Conservation (phyloP, 495 filamentous ascomycete species). For the Recurvomyces mirabilis region DNA sequence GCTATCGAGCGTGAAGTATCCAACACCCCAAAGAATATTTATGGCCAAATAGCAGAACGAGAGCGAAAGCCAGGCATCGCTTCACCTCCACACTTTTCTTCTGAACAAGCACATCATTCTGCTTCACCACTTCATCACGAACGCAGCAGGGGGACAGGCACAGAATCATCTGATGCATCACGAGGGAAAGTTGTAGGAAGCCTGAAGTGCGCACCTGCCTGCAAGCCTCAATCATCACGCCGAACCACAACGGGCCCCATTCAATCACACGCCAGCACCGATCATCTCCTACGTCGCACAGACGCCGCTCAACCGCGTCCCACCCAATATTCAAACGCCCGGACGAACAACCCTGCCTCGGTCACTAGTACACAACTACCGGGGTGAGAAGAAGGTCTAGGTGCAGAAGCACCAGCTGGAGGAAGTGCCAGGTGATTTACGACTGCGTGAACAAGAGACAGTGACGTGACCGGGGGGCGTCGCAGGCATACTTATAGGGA, state of each 20-base stretch:
- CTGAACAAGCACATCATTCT: not conserved
- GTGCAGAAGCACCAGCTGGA: no score
- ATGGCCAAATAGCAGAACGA: no score
- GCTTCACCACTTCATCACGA: conserved; percentile 22
- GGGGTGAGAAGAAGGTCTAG: no score
- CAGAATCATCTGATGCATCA: conserved; percentile 3
- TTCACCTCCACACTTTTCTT: conserved; percentile 17
- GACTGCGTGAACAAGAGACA: no score
- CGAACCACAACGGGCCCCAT: no score
- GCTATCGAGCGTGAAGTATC: no score
- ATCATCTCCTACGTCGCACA: conserved; percentile 24
- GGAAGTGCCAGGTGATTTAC: no score
- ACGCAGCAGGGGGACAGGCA: conserved; percentile 7
- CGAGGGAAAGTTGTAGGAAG: conserved; percentile 9
- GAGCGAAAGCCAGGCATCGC: conserved; percentile 10
- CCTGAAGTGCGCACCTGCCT: conserved; percentile 24
- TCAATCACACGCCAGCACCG: no score
- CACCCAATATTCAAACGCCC: conserved; percentile 21
- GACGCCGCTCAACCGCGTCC: conserved; percentile 24
- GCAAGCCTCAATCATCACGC: conserved; percentile 18
- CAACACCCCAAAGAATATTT: no score
- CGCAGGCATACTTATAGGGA: no score
- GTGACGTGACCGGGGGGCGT: no score
- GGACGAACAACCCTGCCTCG: conserved; percentile 19
- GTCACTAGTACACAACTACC: no score